phyloP scores from a whole-genome alignment of 371 early-diverging fungal species.

The Mycotypha africana region DNA sequence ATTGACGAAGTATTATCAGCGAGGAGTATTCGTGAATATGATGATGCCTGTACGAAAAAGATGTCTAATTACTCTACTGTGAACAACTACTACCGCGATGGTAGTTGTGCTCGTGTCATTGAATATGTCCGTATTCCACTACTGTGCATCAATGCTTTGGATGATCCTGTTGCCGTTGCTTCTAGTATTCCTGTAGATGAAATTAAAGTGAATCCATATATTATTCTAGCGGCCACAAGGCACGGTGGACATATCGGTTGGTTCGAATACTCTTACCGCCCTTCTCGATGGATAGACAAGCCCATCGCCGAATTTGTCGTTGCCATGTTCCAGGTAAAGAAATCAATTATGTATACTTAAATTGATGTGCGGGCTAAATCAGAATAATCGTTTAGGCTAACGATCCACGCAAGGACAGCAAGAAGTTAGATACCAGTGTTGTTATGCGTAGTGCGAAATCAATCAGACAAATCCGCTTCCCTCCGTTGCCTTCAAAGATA shows the following conservation, averaged over 20 bases:
- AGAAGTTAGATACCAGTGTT: conserved; percentile 4
- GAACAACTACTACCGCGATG: conserved; percentile 81
- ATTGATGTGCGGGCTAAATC: too few species aligned
- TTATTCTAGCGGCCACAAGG: conserved; percentile 79
- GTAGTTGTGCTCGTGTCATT: conserved; percentile 68
- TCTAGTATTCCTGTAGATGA: conserved; percentile 76
- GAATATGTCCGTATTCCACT: conserved; percentile 72
- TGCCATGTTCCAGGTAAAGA: conserved; percentile 52
- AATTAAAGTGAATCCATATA: conserved; percentile 70
- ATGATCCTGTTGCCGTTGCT: conserved; percentile 85
- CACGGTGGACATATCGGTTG: conserved; percentile 96
- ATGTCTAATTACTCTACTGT: conserved; percentile 72
- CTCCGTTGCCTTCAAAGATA: neutral
- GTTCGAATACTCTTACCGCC: conserved; percentile 59
- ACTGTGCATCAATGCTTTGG: conserved; percentile 79
- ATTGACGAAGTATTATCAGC: conserved; percentile 47
- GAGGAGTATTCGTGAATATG: conserved; percentile 69
- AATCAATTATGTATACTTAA: too few species aligned
- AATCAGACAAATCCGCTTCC: conserved; percentile 13
- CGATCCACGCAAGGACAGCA: conserved; percentile 13
- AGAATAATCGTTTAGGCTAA: conserved; percentile 15
- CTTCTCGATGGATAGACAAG: conserved; percentile 59
- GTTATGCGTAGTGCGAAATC: conserved; percentile 6
- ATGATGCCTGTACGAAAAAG: conserved; percentile 67
- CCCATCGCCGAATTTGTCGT: conserved; percentile 65